phyloP scores from a whole-genome alignment of 2,329 filamentous ascomycete species.

The Sporothrix variecibatus region DNA sequence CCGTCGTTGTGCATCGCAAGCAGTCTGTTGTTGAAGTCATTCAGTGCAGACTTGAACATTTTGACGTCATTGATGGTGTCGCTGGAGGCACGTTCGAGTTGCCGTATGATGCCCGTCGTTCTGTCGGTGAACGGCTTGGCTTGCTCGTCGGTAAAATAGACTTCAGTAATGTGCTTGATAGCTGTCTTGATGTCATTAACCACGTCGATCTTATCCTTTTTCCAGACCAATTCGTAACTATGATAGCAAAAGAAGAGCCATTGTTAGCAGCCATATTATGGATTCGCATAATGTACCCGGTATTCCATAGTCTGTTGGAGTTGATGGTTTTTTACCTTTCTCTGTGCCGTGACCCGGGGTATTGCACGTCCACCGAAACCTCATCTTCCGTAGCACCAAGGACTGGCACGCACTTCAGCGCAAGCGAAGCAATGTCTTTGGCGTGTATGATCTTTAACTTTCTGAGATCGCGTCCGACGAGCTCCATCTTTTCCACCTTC shows the following conservation, averaged over 20 bases:
- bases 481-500: not conserved
- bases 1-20: slow-evolving; percentile 67
- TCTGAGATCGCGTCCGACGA: slow-evolving; percentile 41
- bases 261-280: slow-evolving; percentile 21
- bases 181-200: slow-evolving; percentile 72
- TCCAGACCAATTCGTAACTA: slow-evolving; percentile 72
- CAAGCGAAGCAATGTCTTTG: slow-evolving; percentile 55
- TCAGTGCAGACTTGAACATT: slow-evolving; percentile 72
- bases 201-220: slow-evolving; percentile 77
- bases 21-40: slow-evolving; percentile 75
- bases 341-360: slow-evolving; percentile 63
- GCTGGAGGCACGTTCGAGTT: slow-evolving; percentile 72
- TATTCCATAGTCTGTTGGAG: not conserved
- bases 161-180: slow-evolving; percentile 68
- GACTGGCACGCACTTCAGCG: slow-evolving; percentile 53
- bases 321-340: slow-evolving; percentile 36
- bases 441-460: slow-evolving; percentile 58
- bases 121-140: slow-evolving; percentile 69
- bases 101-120: slow-evolving; percentile 71
- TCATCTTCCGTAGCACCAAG: slow-evolving; percentile 54
- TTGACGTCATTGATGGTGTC: slow-evolving; percentile 63
- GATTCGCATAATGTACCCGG: not conserved
- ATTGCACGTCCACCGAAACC: slow-evolving; percentile 71
- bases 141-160: slow-evolving; percentile 74
- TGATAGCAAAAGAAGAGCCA: not conserved